A percentile compares a stretch with the other conserved stretches of the same genome.
These are phyloP conservation scores for Lasiodiplodia sp. DNA, from an alignment of 2,329 filamentous ascomycete species.

Conservation along the genomic window DNA sequence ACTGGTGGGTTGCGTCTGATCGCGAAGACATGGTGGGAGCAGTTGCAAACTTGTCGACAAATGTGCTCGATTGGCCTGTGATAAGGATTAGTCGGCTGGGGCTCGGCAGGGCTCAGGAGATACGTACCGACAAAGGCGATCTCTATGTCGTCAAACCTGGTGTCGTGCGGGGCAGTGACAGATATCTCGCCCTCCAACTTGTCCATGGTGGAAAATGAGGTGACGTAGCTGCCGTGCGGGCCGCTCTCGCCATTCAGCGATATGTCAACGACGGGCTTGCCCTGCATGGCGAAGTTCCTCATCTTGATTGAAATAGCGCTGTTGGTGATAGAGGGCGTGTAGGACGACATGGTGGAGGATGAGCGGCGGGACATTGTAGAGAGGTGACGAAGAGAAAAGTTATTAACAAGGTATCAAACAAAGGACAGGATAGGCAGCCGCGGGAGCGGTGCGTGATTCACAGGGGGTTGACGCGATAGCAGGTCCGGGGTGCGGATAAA, in stretches of 20 bases:
- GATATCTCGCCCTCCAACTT: slow-evolving; percentile 62
- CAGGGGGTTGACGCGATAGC: neutral
- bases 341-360: slow-evolving; percentile 13
- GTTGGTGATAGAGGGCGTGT: slow-evolving; percentile 1
- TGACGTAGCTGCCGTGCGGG: slow-evolving; percentile 45
- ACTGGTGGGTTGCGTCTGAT: slow-evolving; percentile 65
- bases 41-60: slow-evolving; percentile 62
- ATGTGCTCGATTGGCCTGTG: slow-evolving; percentile 58
- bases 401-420: neutral
- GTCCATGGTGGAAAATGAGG: slow-evolving; percentile 65
- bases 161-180: slow-evolving; percentile 60
- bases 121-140: slow-evolving; percentile 64
- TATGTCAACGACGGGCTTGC: slow-evolving; percentile 54
- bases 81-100: neutral
- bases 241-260: slow-evolving; percentile 45
- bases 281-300: slow-evolving; percentile 42
- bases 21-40: slow-evolving; percentile 61
- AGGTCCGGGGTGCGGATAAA: slow-evolving; percentile 1
- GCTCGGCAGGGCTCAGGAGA: neutral
- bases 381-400: neutral
- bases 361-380: neutral
- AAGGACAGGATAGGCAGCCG: slow-evolving; percentile 1
- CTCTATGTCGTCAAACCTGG: slow-evolving; percentile 64
- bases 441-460: neutral
- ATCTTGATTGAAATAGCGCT: slow-evolving; percentile 38